Evolutionary conservation across 139 green algal species (phyloP), one percentile per base, ranked within the genome.

Genomic region (Auxenochlorella protothecoides): DNA sequence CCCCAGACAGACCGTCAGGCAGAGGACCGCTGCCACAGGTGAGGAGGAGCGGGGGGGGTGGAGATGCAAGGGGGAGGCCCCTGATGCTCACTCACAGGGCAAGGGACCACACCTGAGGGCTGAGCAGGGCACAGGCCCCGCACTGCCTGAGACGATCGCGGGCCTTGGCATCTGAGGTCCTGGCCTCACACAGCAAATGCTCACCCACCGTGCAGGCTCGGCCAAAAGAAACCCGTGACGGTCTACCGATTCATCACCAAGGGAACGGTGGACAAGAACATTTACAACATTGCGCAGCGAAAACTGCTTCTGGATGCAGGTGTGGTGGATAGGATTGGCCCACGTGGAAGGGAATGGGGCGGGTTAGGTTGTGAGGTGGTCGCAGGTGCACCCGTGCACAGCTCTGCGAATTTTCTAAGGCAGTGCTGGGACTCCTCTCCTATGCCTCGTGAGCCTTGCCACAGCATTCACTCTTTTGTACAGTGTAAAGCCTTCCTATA

Each of bases 201-300:
- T 44, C 27, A 44, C 27, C 27, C 27, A 44, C 27, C 27, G 10
- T 44, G 63, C 63, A 59, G 78, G 13, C 83, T 98, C 68, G 93
- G 93, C 3, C 93, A 98, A 82, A 93, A 82, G 2, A 82, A 83
- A 5, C 75, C 84, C 4, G 93, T 98, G 56, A 91, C 81, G 8
- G 89, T 98, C 61, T 90, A 97, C 84, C 89, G 93, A 61, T 76
- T 98, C 66, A 85, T 97, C 68, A 86, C 89, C 5, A 79, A 82
- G 59, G 76, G 65, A 57, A 95, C 84, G 2, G 92, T 97, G 60
- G 92, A 97, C 72, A 81, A 91, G 60, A 83, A 87, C 81, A 96
- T 96, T 66, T 78, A 89, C 70, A 74, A 82, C 53, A 86, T 97
- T 53, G 88, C 89, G 6, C 76, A 96, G 80, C 78, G 85, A 59